These are phyloP conservation scores for Pyrenochaeta sp. DNA, from an alignment of 2,329 filamentous ascomycete genomes.

Conservation along the genomic window DNA sequence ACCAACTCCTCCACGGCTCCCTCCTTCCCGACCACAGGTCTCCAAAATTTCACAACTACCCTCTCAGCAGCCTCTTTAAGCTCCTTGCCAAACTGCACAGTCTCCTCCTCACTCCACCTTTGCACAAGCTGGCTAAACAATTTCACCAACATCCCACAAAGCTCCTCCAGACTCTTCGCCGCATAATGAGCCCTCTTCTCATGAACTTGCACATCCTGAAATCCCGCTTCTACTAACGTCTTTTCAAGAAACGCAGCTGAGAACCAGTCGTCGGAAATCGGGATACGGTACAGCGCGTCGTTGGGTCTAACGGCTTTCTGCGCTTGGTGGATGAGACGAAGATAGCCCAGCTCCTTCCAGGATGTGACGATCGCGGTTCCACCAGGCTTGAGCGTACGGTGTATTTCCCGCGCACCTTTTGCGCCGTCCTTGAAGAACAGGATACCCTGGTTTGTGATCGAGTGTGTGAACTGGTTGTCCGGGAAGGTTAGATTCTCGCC, in stretches of 20 bases:
- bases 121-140: slow-evolving; percentile 10
- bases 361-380: slow-evolving; percentile 45
- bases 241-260: slow-evolving; percentile 9
- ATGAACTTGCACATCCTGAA: slow-evolving; percentile 10
- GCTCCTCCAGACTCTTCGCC: slow-evolving; percentile 7
- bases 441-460: slow-evolving; percentile 52
- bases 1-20: slow-evolving; percentile 9
- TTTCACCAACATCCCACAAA: slow-evolving; percentile 6
- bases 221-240: slow-evolving; percentile 11
- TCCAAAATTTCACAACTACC: background rate
- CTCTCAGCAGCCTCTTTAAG: slow-evolving; percentile 2
- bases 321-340: slow-evolving; percentile 8
- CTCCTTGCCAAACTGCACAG: slow-evolving; percentile 8
- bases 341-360: slow-evolving; percentile 19
- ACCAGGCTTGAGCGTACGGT: slow-evolving; percentile 47
- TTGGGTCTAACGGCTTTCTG: slow-evolving; percentile 13
- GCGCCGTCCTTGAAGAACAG: slow-evolving; percentile 44
- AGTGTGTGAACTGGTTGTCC: slow-evolving; percentile 47
- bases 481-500: slow-evolving; percentile 23
- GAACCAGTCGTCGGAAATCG: slow-evolving; percentile 23
- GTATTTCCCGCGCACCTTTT: slow-evolving; percentile 37
- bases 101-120: slow-evolving; percentile 13
- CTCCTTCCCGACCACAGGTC: slow-evolving; percentile 6
- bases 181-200: slow-evolving; percentile 16
- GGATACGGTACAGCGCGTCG: slow-evolving; percentile 13